Percentiles rank a stretch among this genome's conserved stretches.
These are phyloP conservation scores for Lentinula boryana DNA, from an alignment of 768 basidiomycete species.

Conservation along the genomic window DNA sequence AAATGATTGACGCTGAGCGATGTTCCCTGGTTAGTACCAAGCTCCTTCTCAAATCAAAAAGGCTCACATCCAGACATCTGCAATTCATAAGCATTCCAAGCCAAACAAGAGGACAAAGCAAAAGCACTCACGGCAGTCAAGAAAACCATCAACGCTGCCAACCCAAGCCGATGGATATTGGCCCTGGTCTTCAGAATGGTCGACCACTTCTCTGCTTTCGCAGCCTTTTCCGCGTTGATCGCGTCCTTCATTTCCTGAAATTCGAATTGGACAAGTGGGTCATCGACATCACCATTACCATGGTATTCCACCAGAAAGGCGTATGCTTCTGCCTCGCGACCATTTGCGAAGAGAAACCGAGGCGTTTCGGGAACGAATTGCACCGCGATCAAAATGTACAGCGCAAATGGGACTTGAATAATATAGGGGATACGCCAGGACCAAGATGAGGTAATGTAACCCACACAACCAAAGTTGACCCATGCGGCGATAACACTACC, in stretches of 20 bases:
- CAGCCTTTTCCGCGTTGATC: background rate
- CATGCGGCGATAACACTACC: background rate
- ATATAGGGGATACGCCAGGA: conserved; percentile 39
- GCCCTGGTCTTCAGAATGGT: background rate
- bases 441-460: conserved; percentile 15
- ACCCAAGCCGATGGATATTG: background rate
- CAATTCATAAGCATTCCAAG: background rate
- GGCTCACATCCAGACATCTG: background rate
- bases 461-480: background rate
- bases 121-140: background rate
- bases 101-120: background rate
- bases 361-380: conserved; percentile 36
- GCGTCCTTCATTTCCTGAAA: background rate
- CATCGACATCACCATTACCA: conserved; percentile 25
- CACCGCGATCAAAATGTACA: conserved; percentile 26
- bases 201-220: background rate
- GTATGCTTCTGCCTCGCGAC: conserved; percentile 25
- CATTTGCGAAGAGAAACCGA: conserved; percentile 31
- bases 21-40: background rate
- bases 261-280: background rate
- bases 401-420: conserved; percentile 24
- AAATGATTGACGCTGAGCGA: background rate
- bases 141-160: background rate
- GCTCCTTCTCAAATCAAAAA: background rate
- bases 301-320: conserved; percentile 34